Evolutionary conservation across 768 basidiomycete genomes (phyloP), one percentile per base, ranked within the genome.

Genomic region (Panaeolus papilionaceus): DNA sequence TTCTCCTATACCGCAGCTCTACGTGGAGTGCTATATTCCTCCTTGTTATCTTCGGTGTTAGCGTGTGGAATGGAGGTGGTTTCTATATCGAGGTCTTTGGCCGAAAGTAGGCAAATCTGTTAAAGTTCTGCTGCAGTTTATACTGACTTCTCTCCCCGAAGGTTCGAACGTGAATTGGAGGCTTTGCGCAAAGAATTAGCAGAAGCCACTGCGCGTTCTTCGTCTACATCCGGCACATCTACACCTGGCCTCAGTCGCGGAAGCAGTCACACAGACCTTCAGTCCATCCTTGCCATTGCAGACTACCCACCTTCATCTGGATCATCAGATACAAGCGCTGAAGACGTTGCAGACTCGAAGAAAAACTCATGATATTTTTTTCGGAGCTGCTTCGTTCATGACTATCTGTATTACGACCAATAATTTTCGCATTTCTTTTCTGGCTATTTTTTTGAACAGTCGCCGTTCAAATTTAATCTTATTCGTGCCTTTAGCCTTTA

Each of bases 61-160:
- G 92, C 67, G 95, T 92, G 0, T 99, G 96, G 96, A 99, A 98
- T 75, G 96, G 96, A 10, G 95, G 93, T 26, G 94, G 93, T 1
- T 98, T 91, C 83, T 98, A 98, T 77, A 96, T 98, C 64, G 96
- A 98, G 77, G 96, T 98, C 20, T 98, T 97, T 75, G 96, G 96
- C 37, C 89, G 96, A 80, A 97, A 98, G 96, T 96, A 70, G 71
- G 94, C 86, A 28, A 67, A 23, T 49, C 67, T 68, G 28, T 16
- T 23, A 38, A 10, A 65, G 38, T 67, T 61, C 14, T 49, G 7
- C 47, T 67, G 38, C 61, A 6, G 11, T 28, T 65, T 70, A 40
- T 23, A 68, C 64, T 65, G 49, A 69, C 65, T 67, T 54, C 65
- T 54, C 39, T 10, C 16, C 16, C 54, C 61, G 0, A 71, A 96